Evolutionary conservation across 306 rosid species (phyloP), one percentile per base, ranked within the genome.

Genomic region (Arachis hypogaea): DNA sequence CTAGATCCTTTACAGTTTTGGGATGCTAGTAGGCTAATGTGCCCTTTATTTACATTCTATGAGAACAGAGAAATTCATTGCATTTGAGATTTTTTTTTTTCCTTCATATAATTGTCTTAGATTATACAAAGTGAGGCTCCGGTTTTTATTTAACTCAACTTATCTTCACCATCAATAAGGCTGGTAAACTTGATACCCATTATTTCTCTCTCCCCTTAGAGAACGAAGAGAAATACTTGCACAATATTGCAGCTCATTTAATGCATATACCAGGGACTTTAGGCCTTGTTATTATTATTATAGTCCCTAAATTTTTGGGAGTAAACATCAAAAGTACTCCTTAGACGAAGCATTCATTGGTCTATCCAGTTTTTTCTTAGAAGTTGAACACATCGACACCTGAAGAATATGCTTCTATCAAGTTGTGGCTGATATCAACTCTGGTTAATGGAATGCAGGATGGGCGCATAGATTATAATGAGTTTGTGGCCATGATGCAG

Each of bases 401-500:
- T 54, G 14, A 49, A 28, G 62, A 18, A 28, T 11, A 70, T 66
- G 18, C 49, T 11, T 66, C 14, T 73, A 50, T n/a, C 50, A 69
- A 56, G 42, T 50, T 51, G 14, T 74, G 51, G 38, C 3, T 67
- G 11, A 36, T 60, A 30, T 12, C 6, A 41, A 14, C 11, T 11
- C 4, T 9, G 45, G 46, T 74, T 65, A 42, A 4, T 68, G 29
- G 7, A 72, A 9, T 68, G 83, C 95, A 94, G 99, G 99, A 94
- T 59, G 99, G 99, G 43, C 82, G 84, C 58, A 94, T 94, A 76
- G 99, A 94, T 75, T 94, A 94, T 78, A 94, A 94, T 42, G 99
- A 92, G 77, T 94, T 94, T 69, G 99, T 88, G 79, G 95, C 96
- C 59, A 94, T 94, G 99, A 94, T 94, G 99, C 99, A 92, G 54